A percentile compares a stretch with the other conserved stretches of the same genome.
Conservation (phyloP, 2,329 filamentous ascomycete genomes). For the Penicillium hordei region DNA sequence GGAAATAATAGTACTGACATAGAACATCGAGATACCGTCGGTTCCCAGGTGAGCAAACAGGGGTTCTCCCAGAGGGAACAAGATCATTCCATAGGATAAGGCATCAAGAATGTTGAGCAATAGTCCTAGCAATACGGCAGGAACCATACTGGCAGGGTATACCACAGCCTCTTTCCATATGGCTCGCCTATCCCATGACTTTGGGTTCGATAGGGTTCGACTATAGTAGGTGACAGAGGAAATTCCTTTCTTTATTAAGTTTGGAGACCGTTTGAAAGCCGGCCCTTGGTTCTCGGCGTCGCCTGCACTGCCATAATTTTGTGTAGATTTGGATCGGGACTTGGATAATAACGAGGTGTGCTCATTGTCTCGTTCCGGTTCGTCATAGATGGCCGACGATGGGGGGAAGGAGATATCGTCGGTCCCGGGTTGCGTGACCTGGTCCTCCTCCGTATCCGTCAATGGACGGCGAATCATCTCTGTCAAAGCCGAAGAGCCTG, state of each 20-base stretch:
- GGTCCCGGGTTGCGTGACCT: slow-evolving; percentile 14
- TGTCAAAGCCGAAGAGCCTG: slow-evolving; percentile 50
- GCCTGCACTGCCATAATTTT: slow-evolving; percentile 31
- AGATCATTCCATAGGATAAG: slow-evolving; percentile 92
- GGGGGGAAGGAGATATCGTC: slow-evolving; percentile 19
- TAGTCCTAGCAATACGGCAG: slow-evolving; percentile 83
- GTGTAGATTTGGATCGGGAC: slow-evolving; percentile 28
- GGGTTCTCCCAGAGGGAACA: slow-evolving; percentile 86
- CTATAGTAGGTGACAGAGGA: slow-evolving; percentile 24
- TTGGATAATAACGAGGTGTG: slow-evolving; percentile 39
- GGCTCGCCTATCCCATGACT: slow-evolving; percentile 67
- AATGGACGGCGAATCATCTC: slow-evolving; percentile 50
- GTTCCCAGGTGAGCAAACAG: slow-evolving; percentile 84
- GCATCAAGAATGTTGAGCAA: slow-evolving; percentile 93
- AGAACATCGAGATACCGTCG: slow-evolving; percentile 97
- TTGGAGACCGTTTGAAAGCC: slow-evolving; percentile 11
- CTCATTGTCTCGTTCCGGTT: slow-evolving; percentile 36
- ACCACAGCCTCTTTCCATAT: slow-evolving; percentile 66
- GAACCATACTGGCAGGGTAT: slow-evolving; percentile 69
- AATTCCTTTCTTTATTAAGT: slow-evolving; percentile 17
- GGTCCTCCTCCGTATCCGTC: slow-evolving; percentile 25
- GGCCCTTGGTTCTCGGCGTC: slow-evolving; percentile 35
- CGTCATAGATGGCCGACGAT: slow-evolving; percentile 20
- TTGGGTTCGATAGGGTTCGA: slow-evolving; percentile 57
- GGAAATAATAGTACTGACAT: slow-evolving; percentile 93